Base-by-base conservation (phyloP, 352 stramenopile genomes). In the Pythium periplocum region DNA sequence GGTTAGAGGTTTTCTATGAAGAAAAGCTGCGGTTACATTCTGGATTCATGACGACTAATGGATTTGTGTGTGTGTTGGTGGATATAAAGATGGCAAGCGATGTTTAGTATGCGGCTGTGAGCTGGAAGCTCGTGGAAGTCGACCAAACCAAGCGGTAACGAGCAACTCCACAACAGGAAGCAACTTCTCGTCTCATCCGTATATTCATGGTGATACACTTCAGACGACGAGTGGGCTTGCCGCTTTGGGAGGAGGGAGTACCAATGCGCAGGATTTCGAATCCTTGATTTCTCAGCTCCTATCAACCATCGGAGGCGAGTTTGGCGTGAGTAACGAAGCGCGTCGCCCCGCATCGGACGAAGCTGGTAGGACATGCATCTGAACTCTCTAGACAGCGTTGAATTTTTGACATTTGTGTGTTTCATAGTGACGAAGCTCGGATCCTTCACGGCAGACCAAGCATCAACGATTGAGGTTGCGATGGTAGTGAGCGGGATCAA, bases 401-500 rank as follows among this genome's bases (percentile, higher is more conserved):
- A 36, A 54, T 7, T 38, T 26, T 37, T 10, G 4, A 53, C 6
- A 38, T 9, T 37, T 10, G 4, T 48, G 9, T 41, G 8, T 48
- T 31, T 17, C 31, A 42, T 35, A 88, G 81, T 92, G 35, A 55
- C 55, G 17, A 77, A 76, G 6, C 32, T 92, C 33, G 77, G 74
- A 0, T 84, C 71, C 1, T 92, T 90, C 48, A 50, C 36, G 10
- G 81, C 81, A 1, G 81, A 89, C n/a, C 78, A 89, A 46, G 70
- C 78, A 12, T 80, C 78, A 31, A 92, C 81, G 0, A 76, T 84
- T 38, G 81, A 92, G 51, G 81, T 92, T 30, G 69, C 72, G 0
- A 66, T 90, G 39, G 48, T 73, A 37, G 77, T 85, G 32, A 77
- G 76, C 40, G 78, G 73, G 0, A 88, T 92, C 53, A 88, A 87